Base-by-base conservation (phyloP, 495 filamentous ascomycete genomes). In the Neurospora sp. region DNA sequence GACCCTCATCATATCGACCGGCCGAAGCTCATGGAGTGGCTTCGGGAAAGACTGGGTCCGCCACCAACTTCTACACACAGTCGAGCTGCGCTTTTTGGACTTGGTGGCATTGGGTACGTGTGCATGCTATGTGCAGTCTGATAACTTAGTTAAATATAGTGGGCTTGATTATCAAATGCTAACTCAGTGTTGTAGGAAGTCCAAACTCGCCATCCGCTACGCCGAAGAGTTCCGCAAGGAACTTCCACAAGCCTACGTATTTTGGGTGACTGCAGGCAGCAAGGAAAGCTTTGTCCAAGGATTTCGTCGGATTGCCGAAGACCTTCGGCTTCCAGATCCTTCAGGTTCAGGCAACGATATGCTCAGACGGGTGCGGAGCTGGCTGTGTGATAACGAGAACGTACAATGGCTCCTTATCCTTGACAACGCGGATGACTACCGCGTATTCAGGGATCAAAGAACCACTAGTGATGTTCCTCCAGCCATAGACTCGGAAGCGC, bases 181-280 rank as follows among this genome's bases (percentile, higher is more conserved):
- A 5, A 44, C 41, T 42, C 16, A 8, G 18, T 18, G 0, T 20
- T 48, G 44, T 20, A 48, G n/a, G 9, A 48, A 48, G 44, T 48
- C 44, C 3, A 48, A 48, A 2, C 44, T 48, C 10, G 44, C 44
- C 9, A 48, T 48, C 8, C n/a, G 44, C 44, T 20, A 48, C n/a
- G 44, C 44, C 44, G 44, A 48, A 20, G 7, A 48, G 4, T 1
- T 48, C n/a, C 8, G n/a, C 9, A n/a, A 44, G 8, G n/a, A 22
- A 48, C 11, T 4, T 5, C 44, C 44, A 86, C 81, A 27, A 35
- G 31, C 31, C 31, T 85, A 80, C 80, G 81, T 88, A 10, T 85
- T 88, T 75, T 88, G 87, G 86, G 75, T 87, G 10, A 81, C 84
- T 74, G 81, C 82, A 5, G 82, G 82, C 69, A 84, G 76, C 48